These are phyloP conservation scores for Phaeoacremonium minimum DNA, from an alignment of 2,329 filamentous ascomycete genomes.

Conservation along the genomic window DNA sequence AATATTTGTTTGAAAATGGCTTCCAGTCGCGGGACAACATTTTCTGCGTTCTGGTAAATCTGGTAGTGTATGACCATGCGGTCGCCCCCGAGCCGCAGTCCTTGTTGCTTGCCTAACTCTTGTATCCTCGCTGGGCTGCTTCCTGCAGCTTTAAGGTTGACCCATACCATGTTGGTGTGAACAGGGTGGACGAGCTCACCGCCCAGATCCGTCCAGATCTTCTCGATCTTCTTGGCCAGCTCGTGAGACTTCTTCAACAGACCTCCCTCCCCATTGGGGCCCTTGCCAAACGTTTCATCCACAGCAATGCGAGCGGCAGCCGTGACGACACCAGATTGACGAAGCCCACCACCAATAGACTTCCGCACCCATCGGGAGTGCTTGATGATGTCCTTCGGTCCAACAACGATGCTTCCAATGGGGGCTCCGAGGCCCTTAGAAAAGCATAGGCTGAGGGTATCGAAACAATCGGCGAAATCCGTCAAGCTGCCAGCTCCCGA, in stretches of 20 bases:
- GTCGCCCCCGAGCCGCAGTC: slow-evolving; percentile 33
- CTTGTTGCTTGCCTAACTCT: slow-evolving; percentile 33
- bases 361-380: slow-evolving; percentile 75
- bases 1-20: slow-evolving; percentile 44
- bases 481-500: slow-evolving; percentile 33
- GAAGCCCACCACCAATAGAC: slow-evolving; percentile 71
- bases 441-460: slow-evolving; percentile 56
- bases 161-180: slow-evolving; percentile 91
- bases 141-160: slow-evolving; percentile 63
- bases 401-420: slow-evolving; percentile 42
- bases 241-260: slow-evolving; percentile 56
- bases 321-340: slow-evolving; percentile 73
- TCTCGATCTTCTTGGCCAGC: slow-evolving; percentile 55
- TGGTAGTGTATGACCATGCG: slow-evolving; percentile 51
- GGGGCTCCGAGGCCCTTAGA: slow-evolving; percentile 50
- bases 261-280: slow-evolving; percentile 54
- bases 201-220: slow-evolving; percentile 64
- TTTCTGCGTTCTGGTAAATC: slow-evolving; percentile 56
- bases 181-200: slow-evolving; percentile 65
- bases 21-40: slow-evolving; percentile 54
- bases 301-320: slow-evolving; percentile 73
- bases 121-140: slow-evolving; percentile 31
- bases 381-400: slow-evolving; percentile 50
- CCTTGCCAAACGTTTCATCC: slow-evolving; percentile 69
- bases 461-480: slow-evolving; percentile 39